Base-by-base conservation (phyloP, 441 rosid genomes). In the Arabidopsis lyrata region DNA sequence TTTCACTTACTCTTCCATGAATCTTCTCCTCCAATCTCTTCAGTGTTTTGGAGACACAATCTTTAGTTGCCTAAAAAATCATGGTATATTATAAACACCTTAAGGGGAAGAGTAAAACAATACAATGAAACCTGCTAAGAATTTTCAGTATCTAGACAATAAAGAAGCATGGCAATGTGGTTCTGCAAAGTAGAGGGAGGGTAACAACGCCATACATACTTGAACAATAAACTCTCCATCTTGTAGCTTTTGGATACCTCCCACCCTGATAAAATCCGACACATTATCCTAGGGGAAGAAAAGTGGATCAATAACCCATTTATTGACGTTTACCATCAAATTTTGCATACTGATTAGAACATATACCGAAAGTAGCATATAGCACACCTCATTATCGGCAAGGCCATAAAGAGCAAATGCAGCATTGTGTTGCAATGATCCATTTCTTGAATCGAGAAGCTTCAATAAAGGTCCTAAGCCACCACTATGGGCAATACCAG, bases 211-310 rank as follows among this genome's bases (percentile, higher is more conserved):
- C 53, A 42, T 77, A 70, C 87, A 74, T 90, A 93, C 99, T 79
- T 95, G 99, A 82, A 95, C 96, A 76, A 90, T 95, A 79, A 95
- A 95, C 74, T 95, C 99, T 73, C 98, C 99, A 82, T 95, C 96
- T 71, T 88, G 97, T 85, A 95, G 87, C 87, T 81, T 90, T 80
- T 92, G 99, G 66, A 89, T 90, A 76, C 99, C 99, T 74, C 99
- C 99, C 76, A 87, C 98, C 87, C 89, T 87, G 77, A 95, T 92
- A 86, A 95, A 95, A 84, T 93, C 95, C 5, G 97, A 86, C 59
- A 93, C 91, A 63, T 95, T 95, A 85, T 93, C 99, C 99, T 95
- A 83, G 56, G 71, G 52, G 55, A 27, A 52, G 50, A 66, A 66
- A 71, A 77, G n/a, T 27, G 53, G 62, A 66, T 72, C 57, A 72